Conservation (phyloP, 1,139 yeast species). For the Pichia sp. region DNA sequence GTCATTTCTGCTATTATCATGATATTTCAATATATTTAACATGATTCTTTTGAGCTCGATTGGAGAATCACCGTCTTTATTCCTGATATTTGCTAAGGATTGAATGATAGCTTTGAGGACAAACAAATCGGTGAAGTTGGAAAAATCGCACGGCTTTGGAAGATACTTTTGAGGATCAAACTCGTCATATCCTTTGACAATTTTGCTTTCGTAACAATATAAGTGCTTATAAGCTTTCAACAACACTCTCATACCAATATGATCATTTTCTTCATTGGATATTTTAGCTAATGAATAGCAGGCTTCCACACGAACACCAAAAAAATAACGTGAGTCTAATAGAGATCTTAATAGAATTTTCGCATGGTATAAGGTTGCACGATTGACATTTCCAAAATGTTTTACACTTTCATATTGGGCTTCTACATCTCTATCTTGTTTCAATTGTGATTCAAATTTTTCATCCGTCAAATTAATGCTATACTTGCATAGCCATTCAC, state of each 20-base stretch:
- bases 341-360: slow-evolving; percentile 73
- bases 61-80: slow-evolving; percentile 62
- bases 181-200: slow-evolving; percentile 17
- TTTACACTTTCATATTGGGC: slow-evolving; percentile 85
- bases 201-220: slow-evolving; percentile 49
- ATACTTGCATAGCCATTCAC: slow-evolving; percentile 88
- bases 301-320: slow-evolving; percentile 85
- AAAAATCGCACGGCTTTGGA: slow-evolving; percentile 77
- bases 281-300: slow-evolving; percentile 67
- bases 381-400: slow-evolving; percentile 48
- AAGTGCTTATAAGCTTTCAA: slow-evolving; percentile 59
- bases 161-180: slow-evolving; percentile 34
- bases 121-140: slow-evolving; percentile 57
- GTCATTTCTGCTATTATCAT: slow-evolving; percentile 75
- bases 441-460: slow-evolving; percentile 90
- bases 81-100: slow-evolving; percentile 50
- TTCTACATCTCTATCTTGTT: slow-evolving; percentile 92
- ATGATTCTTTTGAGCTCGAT: slow-evolving; percentile 51
- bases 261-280: slow-evolving; percentile 53
- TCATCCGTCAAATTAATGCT: slow-evolving; percentile 86
- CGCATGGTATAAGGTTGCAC: slow-evolving; percentile 60
- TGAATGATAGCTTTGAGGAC: slow-evolving; percentile 61
- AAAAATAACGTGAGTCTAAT: slow-evolving; percentile 78
- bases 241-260: slow-evolving; percentile 67
- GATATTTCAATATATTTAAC: slow-evolving; percentile 67